Base-by-base conservation (phyloP, 208 protist genomes). In the Acanthamoeba healyi region DNA sequence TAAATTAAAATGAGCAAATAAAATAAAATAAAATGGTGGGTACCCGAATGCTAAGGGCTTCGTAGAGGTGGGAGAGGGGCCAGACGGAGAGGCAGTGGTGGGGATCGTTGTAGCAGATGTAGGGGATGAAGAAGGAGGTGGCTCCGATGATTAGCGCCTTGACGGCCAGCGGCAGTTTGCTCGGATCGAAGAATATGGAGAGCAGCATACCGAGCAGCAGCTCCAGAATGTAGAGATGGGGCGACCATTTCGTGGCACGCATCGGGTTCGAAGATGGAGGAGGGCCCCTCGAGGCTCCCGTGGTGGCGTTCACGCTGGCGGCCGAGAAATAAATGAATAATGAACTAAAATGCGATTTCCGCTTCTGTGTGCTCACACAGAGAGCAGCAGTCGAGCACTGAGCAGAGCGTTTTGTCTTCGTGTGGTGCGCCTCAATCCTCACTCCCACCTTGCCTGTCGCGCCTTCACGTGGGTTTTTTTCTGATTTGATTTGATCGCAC, bases 161-260 rank as follows among this genome's bases (percentile, higher is more conserved):
- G 67, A 77, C 29, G 34, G 67, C 29, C 2, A 77, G 67, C 67
- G 67, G 67, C 34, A 77, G 34, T 42, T 77, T 77, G 67, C 24
- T n/a, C 36, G 67, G 67, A 77, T 77, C 67, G 67, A 77, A 77
- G 67, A 77, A 77, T 22, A 77, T 77, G 67, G 67, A 77, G 67
- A 77, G 67, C 67, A 77, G 67, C 67, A 77, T 77, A 42, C 67
- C 67, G 19, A 77, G 67, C 67, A 77, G 34, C 67, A 77, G 34
- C 67, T 77, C 67, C 32, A 44, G 7, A 10, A 77, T 77, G 67
- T 77, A 77, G 1, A 77, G 67, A 44, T 77, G 67, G 6, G 67
- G 67, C 1, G 67, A 77, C 67, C 67, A 77, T 44, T 77, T 77
- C 58, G 58, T 65, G 58, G 26, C 58, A 34, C 58, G 58, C 58